Conservation (phyloP, 2,329 filamentous ascomycete genomes). For the Thelonectria discophora region DNA sequence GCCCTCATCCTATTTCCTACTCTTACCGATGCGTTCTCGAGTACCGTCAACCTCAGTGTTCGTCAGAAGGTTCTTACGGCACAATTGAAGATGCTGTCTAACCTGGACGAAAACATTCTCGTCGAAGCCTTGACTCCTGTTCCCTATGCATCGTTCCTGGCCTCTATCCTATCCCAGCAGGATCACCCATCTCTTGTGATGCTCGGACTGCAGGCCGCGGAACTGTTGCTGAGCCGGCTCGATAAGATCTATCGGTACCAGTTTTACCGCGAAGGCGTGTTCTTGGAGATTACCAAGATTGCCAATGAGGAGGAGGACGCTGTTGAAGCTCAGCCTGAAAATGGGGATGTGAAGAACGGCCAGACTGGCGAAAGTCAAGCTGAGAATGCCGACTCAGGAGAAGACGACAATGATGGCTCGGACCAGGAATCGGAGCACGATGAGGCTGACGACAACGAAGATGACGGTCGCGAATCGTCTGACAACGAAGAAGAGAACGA, state of each 20-base stretch:
- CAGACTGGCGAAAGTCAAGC: constrained; percentile 33
- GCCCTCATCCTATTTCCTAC: constrained; percentile 93
- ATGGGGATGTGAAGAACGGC: constrained; percentile 28
- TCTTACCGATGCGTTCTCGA: constrained; percentile 94
- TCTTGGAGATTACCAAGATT: constrained; percentile 87
- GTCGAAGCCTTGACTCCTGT: constrained; percentile 86
- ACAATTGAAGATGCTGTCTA: constrained; percentile 98
- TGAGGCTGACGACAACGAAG: constrained; percentile 49
- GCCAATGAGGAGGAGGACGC: constrained; percentile 61
- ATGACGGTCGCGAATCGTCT: constrained; percentile 50
- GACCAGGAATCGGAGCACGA: constrained; percentile 44
- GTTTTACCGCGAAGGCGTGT: constrained; percentile 96
- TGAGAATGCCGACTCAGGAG: constrained; percentile 44
- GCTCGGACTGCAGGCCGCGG: constrained; percentile 86
- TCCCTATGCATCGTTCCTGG: constrained; percentile 94
- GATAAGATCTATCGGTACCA: constrained; percentile 93
- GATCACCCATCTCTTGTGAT: constrained; percentile 90
- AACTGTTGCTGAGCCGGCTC: constrained; percentile 84
- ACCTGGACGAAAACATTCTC: constrained; percentile 85
- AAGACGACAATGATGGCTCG: constrained; percentile 43
- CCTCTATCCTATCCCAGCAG: constrained; percentile 93
- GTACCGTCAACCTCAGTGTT: constrained; percentile 93
- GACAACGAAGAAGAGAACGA: constrained; percentile 60
- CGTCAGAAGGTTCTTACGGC: constrained; percentile 94
- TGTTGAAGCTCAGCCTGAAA: constrained; percentile 30